phyloP scores from a whole-genome alignment of 148 eudicot species.

The Amaranthus hypochondriacus region DNA sequence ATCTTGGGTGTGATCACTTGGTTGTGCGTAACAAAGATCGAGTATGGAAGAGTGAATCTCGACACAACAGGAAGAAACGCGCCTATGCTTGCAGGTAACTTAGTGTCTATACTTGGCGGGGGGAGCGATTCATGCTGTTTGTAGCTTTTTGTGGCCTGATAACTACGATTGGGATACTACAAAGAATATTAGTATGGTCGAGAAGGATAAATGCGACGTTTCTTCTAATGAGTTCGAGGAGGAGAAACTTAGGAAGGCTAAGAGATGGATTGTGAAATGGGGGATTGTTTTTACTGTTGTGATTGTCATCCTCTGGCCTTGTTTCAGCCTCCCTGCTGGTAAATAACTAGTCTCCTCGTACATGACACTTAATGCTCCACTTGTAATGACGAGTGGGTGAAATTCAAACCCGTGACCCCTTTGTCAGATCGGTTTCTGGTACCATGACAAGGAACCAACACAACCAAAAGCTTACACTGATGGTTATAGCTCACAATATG shows the following conservation, averaged over 20 bases:
- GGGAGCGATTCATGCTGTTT: constrained; percentile 71
- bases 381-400: too few relatives aligned
- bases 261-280: constrained; percentile 89
- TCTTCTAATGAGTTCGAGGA: constrained; percentile 71
- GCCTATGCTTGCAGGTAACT: constrained; percentile 90
- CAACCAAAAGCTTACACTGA: too few relatives aligned
- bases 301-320: constrained; percentile 78
- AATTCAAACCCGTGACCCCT: too few relatives aligned
- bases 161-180: constrained; percentile 91
- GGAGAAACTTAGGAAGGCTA: constrained; percentile 62
- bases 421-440: too few relatives aligned
- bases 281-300: constrained; percentile 81
- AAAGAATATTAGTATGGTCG: constrained; percentile 80
- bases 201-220: constrained; percentile 60
- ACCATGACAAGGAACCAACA: too few relatives aligned
- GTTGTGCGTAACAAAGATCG: constrained; percentile 58
- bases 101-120: constrained; percentile 76
- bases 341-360: constrained; percentile 7
- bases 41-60: constrained; percentile 73
- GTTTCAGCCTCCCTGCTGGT: constrained; percentile 90
- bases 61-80: constrained; percentile 88
- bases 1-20: constrained; percentile 64
- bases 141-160: constrained; percentile 70
- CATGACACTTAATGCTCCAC: too few relatives aligned
- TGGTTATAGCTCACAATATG: too few relatives aligned